Evolutionary conservation across 495 filamentous ascomycete species (phyloP).

Genomic region (Xylaria flabelliformis): DNA sequence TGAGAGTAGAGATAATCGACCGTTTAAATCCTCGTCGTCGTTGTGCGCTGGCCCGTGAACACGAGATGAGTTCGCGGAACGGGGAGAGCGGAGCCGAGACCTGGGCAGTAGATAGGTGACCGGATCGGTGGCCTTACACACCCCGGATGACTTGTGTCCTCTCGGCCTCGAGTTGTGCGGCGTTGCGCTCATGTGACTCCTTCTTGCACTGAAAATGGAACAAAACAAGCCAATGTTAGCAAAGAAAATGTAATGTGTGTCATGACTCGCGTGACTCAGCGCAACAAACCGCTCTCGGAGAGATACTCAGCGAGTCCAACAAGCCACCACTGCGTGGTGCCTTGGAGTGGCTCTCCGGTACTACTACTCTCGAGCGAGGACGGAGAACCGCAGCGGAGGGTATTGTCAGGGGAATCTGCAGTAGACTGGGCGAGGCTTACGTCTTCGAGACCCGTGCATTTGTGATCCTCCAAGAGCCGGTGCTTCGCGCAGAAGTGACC

Average conservation of each 20-base stretch:
- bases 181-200: conserved; percentile 90
- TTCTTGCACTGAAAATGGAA: conserved; percentile 75
- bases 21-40: not conserved
- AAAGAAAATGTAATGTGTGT: conserved; percentile 35
- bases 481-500: conserved; percentile 95
- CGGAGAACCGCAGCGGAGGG: conserved; percentile 9
- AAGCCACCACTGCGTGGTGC: conserved; percentile 53
- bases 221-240: conserved; percentile 37
- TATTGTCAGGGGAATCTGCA: conserved; percentile 24
- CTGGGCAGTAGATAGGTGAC: not conserved
- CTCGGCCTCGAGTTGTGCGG: conserved; percentile 88
- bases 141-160: conserved; percentile 69
- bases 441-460: conserved; percentile 91
- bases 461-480: conserved; percentile 89
- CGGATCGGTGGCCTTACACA: conserved; percentile 40
- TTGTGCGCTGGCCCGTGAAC: not conserved
- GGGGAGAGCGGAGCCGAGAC: not conserved
- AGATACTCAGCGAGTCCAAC: conserved; percentile 53
- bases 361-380: not conserved
- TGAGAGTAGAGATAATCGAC: not conserved
- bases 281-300: conserved; percentile 35
- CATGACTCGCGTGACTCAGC: conserved; percentile 22
- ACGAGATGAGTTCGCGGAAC: not conserved
- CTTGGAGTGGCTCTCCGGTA: not conserved
- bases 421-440: conserved; percentile 51